Evolutionary conservation across 768 basidiomycete species (phyloP), one percentile per base, ranked within the genome.

Genomic region (Leucogyrophana mollusca): DNA sequence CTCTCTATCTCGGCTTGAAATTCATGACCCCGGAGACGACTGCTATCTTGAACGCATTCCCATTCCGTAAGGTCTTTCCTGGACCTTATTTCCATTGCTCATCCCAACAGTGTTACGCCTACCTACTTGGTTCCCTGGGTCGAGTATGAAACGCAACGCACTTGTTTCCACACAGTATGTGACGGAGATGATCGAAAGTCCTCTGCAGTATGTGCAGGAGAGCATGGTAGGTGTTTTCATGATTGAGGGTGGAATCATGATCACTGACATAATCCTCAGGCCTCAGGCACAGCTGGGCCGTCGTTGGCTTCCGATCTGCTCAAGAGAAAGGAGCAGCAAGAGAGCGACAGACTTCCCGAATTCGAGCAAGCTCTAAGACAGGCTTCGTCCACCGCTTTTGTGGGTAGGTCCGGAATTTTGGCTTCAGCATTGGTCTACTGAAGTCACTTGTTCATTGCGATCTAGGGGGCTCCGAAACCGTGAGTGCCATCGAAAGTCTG

Each of bases 81-180:
- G n/a, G n/a, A 41, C 20, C 1, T 20, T 4, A 20, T 30, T 13
- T 30, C 7, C 27, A 7, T 7, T 30, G 13, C 13, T 30, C 27
- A 30, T 30, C 13, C 13, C 27, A 30, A 8, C 34, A 54, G 56
- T 57, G 22, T 33, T 33, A 9, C 11, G 33, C 33, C 9, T 49
- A 7, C 49, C 50, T 53, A 64, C 56, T n/a, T 74, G 73, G 71
- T 50, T 71, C 40, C 73, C 74, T 7, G 69, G 70, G 3, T 68
- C 70, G 6, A 47, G 47, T 7, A 62, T 72, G 51, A 68, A 70
- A 53, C 57, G 56, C 25, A 56, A 61, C 16, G 72, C 70, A 13
- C 44, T 5, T 20, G 22, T 18, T 1, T 55, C 47, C 1, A 21
- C 13, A 8, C 14, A 34, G 9, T 18, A 16, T 38, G 34, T 39